phyloP scores from a whole-genome alignment of 2,329 filamentous ascomycete genomes.

The Trichophyton benhamiae region DNA sequence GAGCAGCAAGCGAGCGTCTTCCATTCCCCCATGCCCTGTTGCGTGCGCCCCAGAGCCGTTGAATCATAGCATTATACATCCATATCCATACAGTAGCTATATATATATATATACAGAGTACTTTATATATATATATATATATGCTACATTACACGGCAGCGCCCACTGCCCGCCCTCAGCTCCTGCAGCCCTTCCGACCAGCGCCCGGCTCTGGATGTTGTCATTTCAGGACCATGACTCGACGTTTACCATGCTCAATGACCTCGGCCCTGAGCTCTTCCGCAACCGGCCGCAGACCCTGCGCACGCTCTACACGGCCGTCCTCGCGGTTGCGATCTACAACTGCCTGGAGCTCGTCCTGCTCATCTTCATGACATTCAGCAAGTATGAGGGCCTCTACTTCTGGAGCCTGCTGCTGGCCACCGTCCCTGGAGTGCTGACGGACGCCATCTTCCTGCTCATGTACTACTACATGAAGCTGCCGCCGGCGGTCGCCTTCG shows the following conservation, averaged over 20 bases:
- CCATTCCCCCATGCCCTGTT: not conserved
- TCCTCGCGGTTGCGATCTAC: slow-evolving; percentile 3
- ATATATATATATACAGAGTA: too few species aligned
- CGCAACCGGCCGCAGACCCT: not conserved
- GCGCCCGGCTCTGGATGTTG: not conserved
- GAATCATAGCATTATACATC: too few species aligned
- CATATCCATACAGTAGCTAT: too few species aligned
- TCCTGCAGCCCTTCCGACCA: not conserved
- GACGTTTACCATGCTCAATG: not conserved
- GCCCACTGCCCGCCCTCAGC: too few species aligned
- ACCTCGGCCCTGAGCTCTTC: not conserved
- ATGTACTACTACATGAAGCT: not conserved
- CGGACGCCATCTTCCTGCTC: slow-evolving; percentile 15
- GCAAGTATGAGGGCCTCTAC: slow-evolving; percentile 33
- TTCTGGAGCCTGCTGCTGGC: slow-evolving; percentile 37
- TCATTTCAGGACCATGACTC: not conserved
- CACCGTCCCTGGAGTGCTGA: slow-evolving; percentile 28
- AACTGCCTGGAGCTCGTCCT: slow-evolving; percentile 29
- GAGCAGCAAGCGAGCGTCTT: not conserved
- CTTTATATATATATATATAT: too few species aligned
- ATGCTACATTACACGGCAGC: too few species aligned
- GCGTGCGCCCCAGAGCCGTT: not conserved
- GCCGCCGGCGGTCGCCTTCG: not conserved
- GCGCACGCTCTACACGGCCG: not conserved
- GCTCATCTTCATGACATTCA: slow-evolving; percentile 36